A percentile compares a stretch with the other conserved stretches of the same genome.
Evolutionary conservation across 208 protist species (phyloP).

Genomic region (Kentomonas sorsogonicus): DNA sequence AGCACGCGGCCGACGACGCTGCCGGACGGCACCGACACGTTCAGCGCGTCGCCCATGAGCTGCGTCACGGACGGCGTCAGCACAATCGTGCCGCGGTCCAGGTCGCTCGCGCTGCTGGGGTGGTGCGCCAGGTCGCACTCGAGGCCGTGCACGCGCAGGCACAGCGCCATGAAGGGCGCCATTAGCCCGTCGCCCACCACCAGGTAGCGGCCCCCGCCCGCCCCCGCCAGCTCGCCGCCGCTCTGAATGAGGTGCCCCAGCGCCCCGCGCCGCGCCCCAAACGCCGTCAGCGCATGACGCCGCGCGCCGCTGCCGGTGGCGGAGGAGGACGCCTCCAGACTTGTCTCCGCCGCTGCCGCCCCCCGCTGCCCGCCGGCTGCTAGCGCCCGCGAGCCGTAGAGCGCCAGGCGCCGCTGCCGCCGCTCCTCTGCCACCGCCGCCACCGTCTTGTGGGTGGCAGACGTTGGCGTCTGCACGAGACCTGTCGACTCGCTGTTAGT

Average conservation of each 20-base stretch:
- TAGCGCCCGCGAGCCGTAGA: constrained; percentile 80
- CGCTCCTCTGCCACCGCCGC: constrained; percentile 12
- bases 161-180: constrained; percentile 90
- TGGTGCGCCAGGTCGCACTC: constrained; percentile 86
- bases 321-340: constrained; percentile 9
- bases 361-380: constrained; percentile 59
- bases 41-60: constrained; percentile 87
- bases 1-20: constrained; percentile 85
- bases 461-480: neutral
- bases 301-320: constrained; percentile 3
- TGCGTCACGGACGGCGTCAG: constrained; percentile 89
- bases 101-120: constrained; percentile 50
- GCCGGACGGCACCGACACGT: constrained; percentile 85
- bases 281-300: constrained; percentile 44
- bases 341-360: neutral
- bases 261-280: constrained; percentile 48
- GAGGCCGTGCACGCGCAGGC: constrained; percentile 82
- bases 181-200: constrained; percentile 89
- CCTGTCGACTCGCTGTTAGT: too few species aligned
- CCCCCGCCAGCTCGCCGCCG: constrained; percentile 42
- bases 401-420: constrained; percentile 35
- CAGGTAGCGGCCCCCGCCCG: constrained; percentile 68
- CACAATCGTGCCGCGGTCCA: constrained; percentile 83
- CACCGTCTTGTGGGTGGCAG: neutral
- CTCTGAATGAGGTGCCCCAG: constrained; percentile 42